Conservation (phyloP, 73 alveolate species). For the Paramecium sonneborni region DNA sequence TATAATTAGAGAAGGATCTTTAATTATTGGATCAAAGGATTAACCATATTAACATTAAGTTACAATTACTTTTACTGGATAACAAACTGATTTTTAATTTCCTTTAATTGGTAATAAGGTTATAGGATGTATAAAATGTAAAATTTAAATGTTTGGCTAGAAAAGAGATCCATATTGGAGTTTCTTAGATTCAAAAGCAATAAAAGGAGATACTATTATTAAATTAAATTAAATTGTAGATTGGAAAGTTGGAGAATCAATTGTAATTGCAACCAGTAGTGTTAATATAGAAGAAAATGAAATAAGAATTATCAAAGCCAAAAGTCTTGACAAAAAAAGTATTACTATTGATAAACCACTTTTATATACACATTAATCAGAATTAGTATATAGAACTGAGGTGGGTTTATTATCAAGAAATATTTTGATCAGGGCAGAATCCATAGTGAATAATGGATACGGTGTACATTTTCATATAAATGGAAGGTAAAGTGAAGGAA, state of each 20-base stretch:
- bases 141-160: slow-evolving; percentile 80
- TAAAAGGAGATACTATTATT: slow-evolving; percentile 9
- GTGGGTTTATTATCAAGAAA: slow-evolving; percentile 87
- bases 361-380: not conserved
- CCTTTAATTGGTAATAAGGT: slow-evolving; percentile 86
- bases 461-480: slow-evolving; percentile 84
- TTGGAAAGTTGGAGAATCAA: slow-evolving; percentile 51
- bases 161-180: slow-evolving; percentile 76
- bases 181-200: slow-evolving; percentile 70
- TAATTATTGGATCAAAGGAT: slow-evolving; percentile 81
- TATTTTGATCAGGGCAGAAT: slow-evolving; percentile 77
- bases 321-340: not conserved
- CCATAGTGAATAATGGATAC: slow-evolving; percentile 45
- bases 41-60: slow-evolving; percentile 71
- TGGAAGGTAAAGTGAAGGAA: slow-evolving; percentile 71
- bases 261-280: slow-evolving; percentile 44
- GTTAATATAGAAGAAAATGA: slow-evolving; percentile 25
- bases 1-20: slow-evolving; percentile 71
- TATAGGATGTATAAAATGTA: slow-evolving; percentile 74
- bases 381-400: slow-evolving; percentile 71
- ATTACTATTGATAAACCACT: not conserved
- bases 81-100: slow-evolving; percentile 61
- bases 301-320: not conserved
- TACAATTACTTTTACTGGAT: slow-evolving; percentile 79
- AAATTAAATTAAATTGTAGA: not conserved